Conservation (phyloP, 2,329 filamentous ascomycete genomes). For the Penicillium sp. region DNA sequence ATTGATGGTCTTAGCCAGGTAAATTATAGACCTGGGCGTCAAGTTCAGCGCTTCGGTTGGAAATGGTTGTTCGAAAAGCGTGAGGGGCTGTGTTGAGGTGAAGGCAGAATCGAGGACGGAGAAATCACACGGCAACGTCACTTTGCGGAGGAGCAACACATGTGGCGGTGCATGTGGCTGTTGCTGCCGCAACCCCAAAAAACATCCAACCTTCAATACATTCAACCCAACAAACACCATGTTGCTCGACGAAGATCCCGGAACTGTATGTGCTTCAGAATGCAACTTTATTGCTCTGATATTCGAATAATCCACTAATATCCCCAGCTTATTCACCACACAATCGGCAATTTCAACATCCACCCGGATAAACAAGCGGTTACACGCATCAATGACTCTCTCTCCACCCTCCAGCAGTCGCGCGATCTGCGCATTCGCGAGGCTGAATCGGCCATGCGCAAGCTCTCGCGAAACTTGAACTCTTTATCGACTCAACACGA, state of each 20-base stretch:
- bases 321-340: slow-evolving; percentile 80
- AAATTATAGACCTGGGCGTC: background rate
- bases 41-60: background rate
- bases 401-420: slow-evolving; percentile 79
- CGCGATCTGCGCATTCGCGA: slow-evolving; percentile 76
- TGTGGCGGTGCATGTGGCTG: slow-evolving; percentile 43
- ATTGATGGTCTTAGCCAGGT: background rate
- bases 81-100: background rate
- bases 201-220: slow-evolving; percentile 18
- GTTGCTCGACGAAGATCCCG: slow-evolving; percentile 92
- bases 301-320: slow-evolving; percentile 2
- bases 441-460: slow-evolving; percentile 66
- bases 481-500: slow-evolving; percentile 74
- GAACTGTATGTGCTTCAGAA: slow-evolving; percentile 61
- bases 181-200: slow-evolving; percentile 41
- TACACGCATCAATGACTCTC: slow-evolving; percentile 78
- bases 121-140: slow-evolving; percentile 26
- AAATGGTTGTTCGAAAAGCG: background rate
- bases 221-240: slow-evolving; percentile 59
- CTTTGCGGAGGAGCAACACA: slow-evolving; percentile 29
- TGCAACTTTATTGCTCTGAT: background rate
- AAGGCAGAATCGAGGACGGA: background rate
- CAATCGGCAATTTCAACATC: slow-evolving; percentile 93
- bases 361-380: slow-evolving; percentile 82
- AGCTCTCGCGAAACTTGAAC: slow-evolving; percentile 73